Evolutionary conservation across 371 early-diverging fungal species (phyloP).

Genomic region (Entomophthora muscae): DNA sequence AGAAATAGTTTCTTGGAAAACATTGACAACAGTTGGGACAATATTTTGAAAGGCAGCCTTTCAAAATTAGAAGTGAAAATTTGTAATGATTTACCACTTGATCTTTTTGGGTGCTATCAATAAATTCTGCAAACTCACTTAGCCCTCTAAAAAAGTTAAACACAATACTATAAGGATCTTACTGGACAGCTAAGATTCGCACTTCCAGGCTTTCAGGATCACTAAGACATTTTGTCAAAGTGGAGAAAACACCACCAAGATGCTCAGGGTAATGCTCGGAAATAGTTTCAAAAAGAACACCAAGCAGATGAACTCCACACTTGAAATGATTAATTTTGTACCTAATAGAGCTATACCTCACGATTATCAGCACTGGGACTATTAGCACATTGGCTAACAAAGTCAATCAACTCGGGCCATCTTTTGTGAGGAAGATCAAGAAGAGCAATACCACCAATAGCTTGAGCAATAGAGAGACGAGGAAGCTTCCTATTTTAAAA

Average conservation of each 20-base stretch:
- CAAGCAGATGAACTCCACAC: conserved; percentile 65
- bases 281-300: conserved; percentile 64
- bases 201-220: conserved; percentile 73
- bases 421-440: conserved; percentile 52
- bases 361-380: conserved; percentile 54
- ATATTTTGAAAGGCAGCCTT: conserved; percentile 43
- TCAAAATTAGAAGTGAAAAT: no score
- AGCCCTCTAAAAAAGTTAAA: conserved; percentile 46
- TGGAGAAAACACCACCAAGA: conserved; percentile 37
- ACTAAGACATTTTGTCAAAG: conserved; percentile 49
- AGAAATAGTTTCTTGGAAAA: conserved; percentile 51
- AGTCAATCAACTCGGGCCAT: conserved; percentile 62
- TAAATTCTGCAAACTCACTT: conserved; percentile 66
- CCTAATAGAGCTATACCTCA: no score
- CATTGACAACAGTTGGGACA: conserved; percentile 68
- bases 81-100: conserved; percentile 37
- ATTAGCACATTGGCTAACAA: conserved; percentile 55
- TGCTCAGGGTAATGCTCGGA: conserved; percentile 49
- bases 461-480: conserved; percentile 65
- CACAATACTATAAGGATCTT: no score
- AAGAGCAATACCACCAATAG: conserved; percentile 70
- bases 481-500: conserved; percentile 37
- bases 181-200: conserved; percentile 54
- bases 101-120: conserved; percentile 45
- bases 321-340: not conserved